phyloP scores from a whole-genome alignment of 208 protist genomes.

The Trypanosoma avium region DNA sequence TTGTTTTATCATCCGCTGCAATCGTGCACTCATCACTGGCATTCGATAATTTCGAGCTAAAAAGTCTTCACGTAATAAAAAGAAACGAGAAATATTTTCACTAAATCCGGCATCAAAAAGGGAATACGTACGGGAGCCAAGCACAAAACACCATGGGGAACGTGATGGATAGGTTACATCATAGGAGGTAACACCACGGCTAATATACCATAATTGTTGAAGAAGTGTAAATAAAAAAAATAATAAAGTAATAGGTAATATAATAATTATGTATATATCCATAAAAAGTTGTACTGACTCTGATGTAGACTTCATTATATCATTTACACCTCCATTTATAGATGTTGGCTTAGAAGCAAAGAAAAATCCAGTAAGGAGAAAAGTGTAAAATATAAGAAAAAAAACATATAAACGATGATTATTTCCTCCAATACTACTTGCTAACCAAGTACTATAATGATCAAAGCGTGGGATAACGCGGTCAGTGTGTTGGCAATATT shows the following conservation, averaged over 20 bases:
- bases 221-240: constrained; percentile 31
- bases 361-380: constrained; percentile 26
- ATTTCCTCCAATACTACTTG: constrained; percentile 64
- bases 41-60: constrained; percentile 39
- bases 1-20: constrained; percentile 43
- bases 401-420: constrained; percentile 73
- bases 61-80: constrained; percentile 37
- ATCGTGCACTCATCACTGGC: constrained; percentile 51
- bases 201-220: constrained; percentile 46
- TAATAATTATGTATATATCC: constrained; percentile 56
- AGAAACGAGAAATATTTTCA: constrained; percentile 53
- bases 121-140: constrained; percentile 55
- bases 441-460: constrained; percentile 70
- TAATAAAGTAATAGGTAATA: constrained; percentile 47
- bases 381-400: constrained; percentile 21
- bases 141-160: constrained; percentile 68
- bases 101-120: constrained; percentile 59
- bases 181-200: constrained; percentile 66
- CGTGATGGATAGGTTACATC: constrained; percentile 52
- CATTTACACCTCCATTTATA: too few relatives aligned
- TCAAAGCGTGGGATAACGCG: constrained; percentile 75
- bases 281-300: constrained; percentile 39
- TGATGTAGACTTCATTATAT: too few relatives aligned
- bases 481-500: constrained; percentile 59
- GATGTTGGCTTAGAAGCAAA: too few relatives aligned